Evolutionary conservation across 83 land plant species (phyloP).

Genomic region (Diphasiastrum complanatum): DNA sequence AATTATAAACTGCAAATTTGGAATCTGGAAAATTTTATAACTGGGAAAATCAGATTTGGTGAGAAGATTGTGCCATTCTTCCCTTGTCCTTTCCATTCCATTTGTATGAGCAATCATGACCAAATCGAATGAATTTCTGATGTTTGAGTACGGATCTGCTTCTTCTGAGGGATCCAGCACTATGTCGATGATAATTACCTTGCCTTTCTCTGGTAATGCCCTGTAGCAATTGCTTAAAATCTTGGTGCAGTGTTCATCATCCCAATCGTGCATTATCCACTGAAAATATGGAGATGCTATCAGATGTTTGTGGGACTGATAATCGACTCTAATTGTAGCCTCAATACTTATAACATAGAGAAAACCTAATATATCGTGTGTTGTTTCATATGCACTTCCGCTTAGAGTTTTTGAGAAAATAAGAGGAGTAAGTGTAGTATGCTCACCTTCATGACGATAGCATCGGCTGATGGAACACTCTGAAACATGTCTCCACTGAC

Average conservation of each 20-base stretch:
- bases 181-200: constrained; percentile 25
- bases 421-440: neutral
- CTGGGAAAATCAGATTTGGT: constrained; percentile 19
- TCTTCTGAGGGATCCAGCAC: constrained; percentile 11
- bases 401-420: constrained; percentile 4
- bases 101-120: constrained; percentile 34
- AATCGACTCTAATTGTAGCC: neutral
- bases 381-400: constrained; percentile 16
- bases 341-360: neutral
- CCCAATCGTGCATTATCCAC: constrained; percentile 30
- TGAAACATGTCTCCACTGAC: constrained; percentile 19
- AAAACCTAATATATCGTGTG: neutral
- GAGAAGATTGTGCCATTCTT: constrained; percentile 28
- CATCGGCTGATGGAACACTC: constrained; percentile 15
- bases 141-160: neutral
- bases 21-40: constrained; percentile 21
- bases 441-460: constrained; percentile 19
- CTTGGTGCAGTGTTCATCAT: constrained; percentile 20
- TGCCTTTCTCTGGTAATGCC: constrained; percentile 19
- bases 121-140: constrained; percentile 24
- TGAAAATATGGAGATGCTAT: neutral
- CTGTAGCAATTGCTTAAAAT: constrained; percentile 23
- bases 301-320: neutral
- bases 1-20: constrained; percentile 20
- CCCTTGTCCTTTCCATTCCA: constrained; percentile 39